A percentile compares a stretch with the other conserved stretches of the same genome.
Evolutionary conservation across 306 rosid genomes (phyloP).

Genomic region (Prinsepia uniflora): DNA sequence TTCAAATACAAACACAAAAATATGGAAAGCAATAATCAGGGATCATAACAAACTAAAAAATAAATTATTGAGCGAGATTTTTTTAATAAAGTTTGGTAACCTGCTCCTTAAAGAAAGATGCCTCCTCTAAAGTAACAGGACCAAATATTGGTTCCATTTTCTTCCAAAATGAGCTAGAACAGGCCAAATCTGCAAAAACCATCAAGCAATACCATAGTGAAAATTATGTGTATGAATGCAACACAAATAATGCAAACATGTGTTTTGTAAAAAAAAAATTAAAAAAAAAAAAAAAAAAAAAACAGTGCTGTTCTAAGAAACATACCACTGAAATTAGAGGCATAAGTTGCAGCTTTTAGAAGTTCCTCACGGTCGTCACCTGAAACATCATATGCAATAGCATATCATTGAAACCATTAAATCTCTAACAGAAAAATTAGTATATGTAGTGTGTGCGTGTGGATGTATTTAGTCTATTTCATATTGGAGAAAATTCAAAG

Average conservation of each 20-base stretch:
- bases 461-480: not conserved
- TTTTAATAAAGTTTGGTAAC: slow-evolving; percentile 25
- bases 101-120: slow-evolving; percentile 61
- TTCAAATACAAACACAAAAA: slow-evolving; percentile 25
- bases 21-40: slow-evolving; percentile 12
- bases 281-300: slow-evolving; percentile 10
- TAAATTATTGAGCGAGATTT: slow-evolving; percentile 13
- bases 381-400: slow-evolving; percentile 33
- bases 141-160: slow-evolving; percentile 60
- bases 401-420: slow-evolving; percentile 16
- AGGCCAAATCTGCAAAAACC: slow-evolving; percentile 52
- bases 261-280: slow-evolving; percentile 8
- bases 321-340: slow-evolving; percentile 67
- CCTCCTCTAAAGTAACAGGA: slow-evolving; percentile 46
- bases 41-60: slow-evolving; percentile 19
- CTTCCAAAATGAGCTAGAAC: slow-evolving; percentile 82
- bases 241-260: not conserved
- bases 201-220: slow-evolving; percentile 12
- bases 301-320: slow-evolving; percentile 26
- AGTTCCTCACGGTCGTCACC: slow-evolving; percentile 75
- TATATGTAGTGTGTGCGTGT: not conserved
- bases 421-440: not conserved
- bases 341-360: slow-evolving; percentile 63
- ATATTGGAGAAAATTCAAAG: not conserved
- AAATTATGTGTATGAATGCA: not conserved